A percentile compares a stretch with the other conserved stretches of the same genome.
These are phyloP conservation scores for Termitomyces sp. DNA, from an alignment of 768 basidiomycete genomes.

Conservation along the genomic window DNA sequence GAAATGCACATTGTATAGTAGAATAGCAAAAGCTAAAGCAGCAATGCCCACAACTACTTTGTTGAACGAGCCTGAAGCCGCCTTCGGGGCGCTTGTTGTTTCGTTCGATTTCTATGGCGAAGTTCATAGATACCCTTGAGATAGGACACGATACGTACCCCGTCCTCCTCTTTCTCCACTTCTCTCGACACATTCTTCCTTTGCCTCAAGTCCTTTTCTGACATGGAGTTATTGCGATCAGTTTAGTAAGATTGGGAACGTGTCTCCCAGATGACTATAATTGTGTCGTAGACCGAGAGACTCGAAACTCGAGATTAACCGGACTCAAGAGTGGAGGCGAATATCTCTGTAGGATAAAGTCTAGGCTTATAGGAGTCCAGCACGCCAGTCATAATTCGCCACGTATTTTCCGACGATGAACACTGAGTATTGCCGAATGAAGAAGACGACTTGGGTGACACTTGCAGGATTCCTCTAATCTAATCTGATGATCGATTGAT, in stretches of 20 bases:
- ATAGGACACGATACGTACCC: background rate
- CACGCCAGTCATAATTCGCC: background rate
- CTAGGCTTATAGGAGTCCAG: background rate
- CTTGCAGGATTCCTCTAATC: background rate
- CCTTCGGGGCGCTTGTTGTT: background rate
- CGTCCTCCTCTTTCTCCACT: background rate
- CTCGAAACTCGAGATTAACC: background rate
- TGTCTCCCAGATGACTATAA: background rate
- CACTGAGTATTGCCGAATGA: conserved; percentile 2
- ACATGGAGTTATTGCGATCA: background rate
- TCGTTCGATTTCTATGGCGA: background rate
- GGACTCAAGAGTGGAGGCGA: background rate
- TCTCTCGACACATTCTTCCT: conserved; percentile 6
- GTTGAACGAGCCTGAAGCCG: background rate
- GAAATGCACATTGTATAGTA: conserved; percentile 11
- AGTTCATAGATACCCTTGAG: background rate
- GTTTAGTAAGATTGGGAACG: background rate
- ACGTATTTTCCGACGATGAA: conserved; percentile 12
- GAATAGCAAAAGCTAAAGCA: conserved; percentile 3
- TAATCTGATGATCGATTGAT: background rate
- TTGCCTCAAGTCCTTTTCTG: background rate
- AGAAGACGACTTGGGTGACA: too few species aligned
- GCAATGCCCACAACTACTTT: conserved; percentile 6
- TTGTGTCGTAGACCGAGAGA: too few species aligned
- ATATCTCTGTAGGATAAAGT: background rate